phyloP scores from a whole-genome alignment of 1,284 basidiomycete genomes.

The Afroboletus lepidellus region DNA sequence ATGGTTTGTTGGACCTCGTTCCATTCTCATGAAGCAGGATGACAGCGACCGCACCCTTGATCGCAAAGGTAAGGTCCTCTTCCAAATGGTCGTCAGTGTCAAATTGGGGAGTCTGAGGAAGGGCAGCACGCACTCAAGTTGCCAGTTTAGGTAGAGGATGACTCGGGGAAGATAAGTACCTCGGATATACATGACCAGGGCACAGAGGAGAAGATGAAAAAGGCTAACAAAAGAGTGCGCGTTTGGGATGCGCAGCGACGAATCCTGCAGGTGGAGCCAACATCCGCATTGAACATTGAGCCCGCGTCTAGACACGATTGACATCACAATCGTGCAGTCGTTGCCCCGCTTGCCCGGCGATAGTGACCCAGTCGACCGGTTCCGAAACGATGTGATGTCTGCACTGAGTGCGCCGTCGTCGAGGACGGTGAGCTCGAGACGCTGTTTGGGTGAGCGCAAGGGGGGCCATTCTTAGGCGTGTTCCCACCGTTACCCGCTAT shows the following conservation, averaged over 20 bases:
- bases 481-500: neutral
- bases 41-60: conserved; percentile 28
- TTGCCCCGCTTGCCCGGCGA: neutral
- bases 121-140: conserved; percentile 4
- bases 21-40: conserved; percentile 30
- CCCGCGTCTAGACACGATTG: neutral
- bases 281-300: neutral
- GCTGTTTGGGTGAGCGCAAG: neutral
- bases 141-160: neutral
- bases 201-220: conserved; percentile 10
- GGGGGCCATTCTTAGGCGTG: neutral
- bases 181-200: conserved; percentile 14
- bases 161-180: conserved; percentile 7
- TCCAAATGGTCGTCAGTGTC: conserved; percentile 21
- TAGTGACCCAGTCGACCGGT: neutral
- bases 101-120: conserved; percentile 17
- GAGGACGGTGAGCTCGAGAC: neutral
- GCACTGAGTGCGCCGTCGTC: neutral
- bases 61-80: conserved; percentile 21
- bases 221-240: neutral
- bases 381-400: neutral
- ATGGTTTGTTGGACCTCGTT: conserved; percentile 22
- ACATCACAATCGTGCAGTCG: conserved; percentile 6
- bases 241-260: conserved; percentile 1
- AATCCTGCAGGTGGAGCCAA: conserved; percentile 13